Base-by-base conservation (phyloP, 1,284 basidiomycete species). In the Bjerkandera adusta region DNA sequence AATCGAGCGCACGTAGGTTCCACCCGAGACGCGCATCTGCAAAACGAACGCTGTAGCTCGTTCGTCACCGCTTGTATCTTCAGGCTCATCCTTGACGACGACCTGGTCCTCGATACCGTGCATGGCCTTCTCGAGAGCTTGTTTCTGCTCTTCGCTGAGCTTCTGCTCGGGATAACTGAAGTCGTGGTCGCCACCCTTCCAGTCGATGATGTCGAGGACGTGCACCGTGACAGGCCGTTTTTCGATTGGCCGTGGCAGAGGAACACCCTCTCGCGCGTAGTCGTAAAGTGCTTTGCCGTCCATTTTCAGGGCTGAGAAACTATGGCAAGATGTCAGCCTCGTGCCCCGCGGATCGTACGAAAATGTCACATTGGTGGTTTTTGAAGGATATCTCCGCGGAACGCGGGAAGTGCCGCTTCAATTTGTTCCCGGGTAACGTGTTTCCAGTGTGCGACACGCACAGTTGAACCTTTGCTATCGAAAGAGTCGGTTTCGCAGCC, bases 251-350 rank as follows among this genome's bases (percentile, higher is more conserved):
- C 95, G 82, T 16, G 97, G 97, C 12, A 99, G 77, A 0, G 94
- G 91, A 42, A 88, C 86, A 8, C 88, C 89, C 60, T 89, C 79
- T 3, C 97, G 82, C 11, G 97, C 97, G 63, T 99, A 99, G 60
- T 99, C 96, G 65, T 99, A 95, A 24, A 99, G 67, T 1, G 92
- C 90, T 67, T 83, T 94, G 2, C 97, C 97, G 58, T 99, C 94
- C 92, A 99, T 99, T 67, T 97, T 96, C 34, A 99, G 73, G 0
- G 97, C 97, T 10, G 96, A 99, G 69, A 96, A 99, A 64, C 94
- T 97, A 15, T 36, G 18, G n/a, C 10, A n/a, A n/a, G n/a, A n/a
- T n/a, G 13, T 16, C 12, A 34, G 12, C 8, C 11, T 29, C 6
- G 36, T 27, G 18, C 36, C 3, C 12, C 5, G 35, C 20, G 22